Evolutionary conservation across 768 basidiomycete species (phyloP), one percentile per base, ranked within the genome.

Genomic region (Polyporus arcularius): DNA sequence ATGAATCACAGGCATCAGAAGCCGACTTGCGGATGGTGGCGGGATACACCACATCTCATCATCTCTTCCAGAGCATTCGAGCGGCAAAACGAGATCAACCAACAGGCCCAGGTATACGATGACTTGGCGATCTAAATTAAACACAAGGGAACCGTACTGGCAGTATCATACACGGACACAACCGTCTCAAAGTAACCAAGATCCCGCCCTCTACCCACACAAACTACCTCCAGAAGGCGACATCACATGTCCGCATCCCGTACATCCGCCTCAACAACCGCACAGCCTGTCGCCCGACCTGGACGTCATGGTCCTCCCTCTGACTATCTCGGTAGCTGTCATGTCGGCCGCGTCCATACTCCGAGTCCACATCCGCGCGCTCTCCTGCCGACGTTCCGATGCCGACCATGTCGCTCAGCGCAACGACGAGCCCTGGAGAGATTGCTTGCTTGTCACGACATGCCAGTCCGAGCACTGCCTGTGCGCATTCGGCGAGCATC

Each of bases 401-500:
- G 16, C 21, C 18, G 39, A 56, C 35, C 45, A 58, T 46, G 31
- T 38, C 47, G 14, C 56, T 46, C 46, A 62, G 41, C 38, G 56
- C 61, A 6, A 9, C 30, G 15, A 62, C 52, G 0, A 62, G 52
- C n/a, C 46, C 56, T 1, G 42, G 31, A 6, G 61, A 49, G n/a
- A 62, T 28, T 5, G 47, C 61, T 0, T 12, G 50, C 0, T 43
- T 51, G 31, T 62, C 61, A 12, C 26, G 55, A n/a, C 38, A 18
- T 1, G 61, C 51, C 5, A 62, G 56, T 1, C 52, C 61, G n/a
- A 57, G 45, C 10, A 50, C 39, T 7, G 56, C 61, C 41, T 62
- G 56, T 0, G 61, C 61, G 46, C 61, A 62, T 16, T 62, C 61
- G 2, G 61, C 55, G 11, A 62, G 52, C 56, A 54, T 58, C 30